These are phyloP conservation scores for Cicer bijugum DNA, from an alignment of 306 rosid genomes.

Conservation along the genomic window DNA sequence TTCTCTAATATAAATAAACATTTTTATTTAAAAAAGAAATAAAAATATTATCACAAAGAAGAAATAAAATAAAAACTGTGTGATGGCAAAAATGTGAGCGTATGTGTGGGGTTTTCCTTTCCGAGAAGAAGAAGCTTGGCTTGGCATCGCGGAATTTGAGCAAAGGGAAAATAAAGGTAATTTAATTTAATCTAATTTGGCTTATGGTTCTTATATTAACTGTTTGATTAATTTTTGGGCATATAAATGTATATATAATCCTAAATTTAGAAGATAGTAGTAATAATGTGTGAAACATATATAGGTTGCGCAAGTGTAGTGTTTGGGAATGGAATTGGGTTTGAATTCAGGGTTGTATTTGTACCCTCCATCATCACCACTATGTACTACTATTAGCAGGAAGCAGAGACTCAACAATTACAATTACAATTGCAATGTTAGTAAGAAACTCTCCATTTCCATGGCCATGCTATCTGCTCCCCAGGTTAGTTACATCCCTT, in stretches of 20 bases:
- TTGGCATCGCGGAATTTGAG: background rate
- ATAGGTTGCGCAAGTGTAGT: background rate
- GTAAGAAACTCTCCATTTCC: background rate
- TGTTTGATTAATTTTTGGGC: too few species aligned
- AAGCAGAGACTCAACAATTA: constrained; percentile 21
- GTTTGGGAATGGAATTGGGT: constrained; percentile 9
- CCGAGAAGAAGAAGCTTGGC: background rate
- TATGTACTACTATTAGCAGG: background rate
- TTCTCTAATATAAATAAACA: too few species aligned
- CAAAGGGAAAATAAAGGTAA: background rate
- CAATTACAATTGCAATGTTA: constrained; percentile 9
- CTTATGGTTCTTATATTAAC: too few species aligned
- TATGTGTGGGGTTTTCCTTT: too few species aligned
- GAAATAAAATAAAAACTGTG: too few species aligned
- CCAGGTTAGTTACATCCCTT: constrained; percentile 47
- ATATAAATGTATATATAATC: too few species aligned
- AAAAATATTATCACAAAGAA: too few species aligned
- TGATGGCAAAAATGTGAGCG: too few species aligned
- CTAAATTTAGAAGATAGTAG: too few species aligned
- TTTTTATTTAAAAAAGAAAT: too few species aligned
- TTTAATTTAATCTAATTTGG: too few species aligned
- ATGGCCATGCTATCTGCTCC: constrained; percentile 41
- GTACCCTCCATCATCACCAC: background rate
- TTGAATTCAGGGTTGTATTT: background rate
- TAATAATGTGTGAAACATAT: too few species aligned